Evolutionary conservation across 805 yeast species (phyloP), one percentile per base, ranked within the genome.

Genomic region (Pichia rugopelliculosa): DNA sequence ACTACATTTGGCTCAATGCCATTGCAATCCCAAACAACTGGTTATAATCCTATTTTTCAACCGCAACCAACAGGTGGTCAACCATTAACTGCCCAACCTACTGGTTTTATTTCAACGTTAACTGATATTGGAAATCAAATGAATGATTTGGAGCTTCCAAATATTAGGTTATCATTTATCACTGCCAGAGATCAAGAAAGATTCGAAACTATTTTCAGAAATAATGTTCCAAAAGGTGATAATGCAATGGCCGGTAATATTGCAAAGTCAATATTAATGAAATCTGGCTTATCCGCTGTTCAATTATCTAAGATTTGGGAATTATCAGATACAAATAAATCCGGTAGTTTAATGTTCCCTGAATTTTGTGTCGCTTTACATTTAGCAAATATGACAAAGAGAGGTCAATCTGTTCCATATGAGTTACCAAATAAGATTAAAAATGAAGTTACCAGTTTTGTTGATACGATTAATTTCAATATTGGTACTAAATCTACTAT

Each of bases 321-420:
- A 22, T 70, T 91, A 49, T 77, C 95, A n/a, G 98, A 91, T 60
- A 83, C 95, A 2, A 85, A 82, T 56, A 84, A 80, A 58, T 82
- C 93, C 8, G 98, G 98, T 2, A 75, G 80, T 47, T 75, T 91
- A 51, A 68, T 91, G 56, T 91, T 90, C 61, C 98, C 98, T 2
- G 97, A 91, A 65, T 91, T 91, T 72, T 95, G 95, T 15, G 72
- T 91, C 54, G 89, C 96, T 17, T 80, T 91, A 73, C 91, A 89
- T 64, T 72, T 91, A 56, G 89, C 96, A 61, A 84, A 86, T 56
- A 67, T 79, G 59, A 84, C 84, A 0, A 72, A 87, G 56, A 80
- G 78, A 56, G 96, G 96, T 34, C 89, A 86, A 55, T 70, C 82
- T 9, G 71, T 90, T 51, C 97, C 98, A 3, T 71, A 70, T 39